phyloP scores from a whole-genome alignment of 2,329 filamentous ascomycete species.

The Venturia oleaginea region DNA sequence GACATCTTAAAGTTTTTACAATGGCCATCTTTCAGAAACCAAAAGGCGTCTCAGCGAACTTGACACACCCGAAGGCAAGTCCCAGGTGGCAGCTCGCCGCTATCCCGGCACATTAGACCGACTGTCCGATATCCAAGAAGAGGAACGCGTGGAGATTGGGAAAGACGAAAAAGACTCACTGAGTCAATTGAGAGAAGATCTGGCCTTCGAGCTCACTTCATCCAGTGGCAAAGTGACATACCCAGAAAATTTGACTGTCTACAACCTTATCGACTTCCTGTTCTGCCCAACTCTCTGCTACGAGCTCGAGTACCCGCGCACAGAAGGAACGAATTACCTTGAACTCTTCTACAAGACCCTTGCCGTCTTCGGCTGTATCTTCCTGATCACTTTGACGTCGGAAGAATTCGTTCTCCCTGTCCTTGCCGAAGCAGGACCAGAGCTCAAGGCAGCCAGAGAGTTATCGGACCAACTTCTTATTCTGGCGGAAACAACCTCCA shows the following conservation, averaged over 20 bases:
- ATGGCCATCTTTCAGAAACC: conserved; percentile 85
- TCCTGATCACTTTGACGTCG: conserved; percentile 79
- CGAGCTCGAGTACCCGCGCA: conserved; percentile 91
- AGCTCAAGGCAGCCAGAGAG: conserved; percentile 39
- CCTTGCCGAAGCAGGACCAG: conserved; percentile 59
- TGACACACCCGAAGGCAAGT: conserved; percentile 64
- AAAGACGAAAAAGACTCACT: conserved; percentile 33
- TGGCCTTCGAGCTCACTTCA: conserved; percentile 85
- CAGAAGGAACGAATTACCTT: conserved; percentile 62
- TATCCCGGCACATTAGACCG: conserved; percentile 51
- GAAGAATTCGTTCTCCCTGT: conserved; percentile 96
- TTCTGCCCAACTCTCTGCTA: conserved; percentile 95
- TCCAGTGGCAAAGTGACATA: conserved; percentile 85
- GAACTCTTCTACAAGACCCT: conserved; percentile 76
- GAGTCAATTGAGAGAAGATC: conserved; percentile 66
- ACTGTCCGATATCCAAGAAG: conserved; percentile 43
- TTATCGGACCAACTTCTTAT: conserved; percentile 57
- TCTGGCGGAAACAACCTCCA: conserved; percentile 79
- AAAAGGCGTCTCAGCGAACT: conserved; percentile 70
- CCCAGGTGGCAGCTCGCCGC: conserved; percentile 61
- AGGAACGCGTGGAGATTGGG: conserved; percentile 36
- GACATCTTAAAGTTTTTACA: conserved; percentile 59
- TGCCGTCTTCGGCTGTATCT: conserved; percentile 93
- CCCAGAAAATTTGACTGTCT: conserved; percentile 73
- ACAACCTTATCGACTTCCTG: conserved; percentile 79